phyloP scores from a whole-genome alignment of 257 asterid species.

The Cordia subcordata region DNA sequence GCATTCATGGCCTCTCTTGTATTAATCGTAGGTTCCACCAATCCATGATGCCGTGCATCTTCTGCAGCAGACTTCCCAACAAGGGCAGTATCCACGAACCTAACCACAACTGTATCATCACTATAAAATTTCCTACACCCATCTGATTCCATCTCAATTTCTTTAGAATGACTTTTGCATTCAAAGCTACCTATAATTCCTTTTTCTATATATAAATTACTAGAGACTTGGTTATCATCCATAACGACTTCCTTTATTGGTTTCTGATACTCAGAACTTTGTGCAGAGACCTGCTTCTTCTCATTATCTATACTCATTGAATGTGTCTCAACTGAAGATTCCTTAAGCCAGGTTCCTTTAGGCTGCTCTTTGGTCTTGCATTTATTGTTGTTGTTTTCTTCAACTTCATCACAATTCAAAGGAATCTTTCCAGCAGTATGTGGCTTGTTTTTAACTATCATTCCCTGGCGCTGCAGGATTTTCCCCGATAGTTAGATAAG shows the following conservation, averaged over 20 bases:
- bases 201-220: constrained; percentile 19
- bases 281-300: constrained; percentile 23
- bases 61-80: constrained; percentile 66
- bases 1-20: constrained; percentile 86
- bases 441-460: constrained; percentile 21
- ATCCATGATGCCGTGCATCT: constrained; percentile 89
- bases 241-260: constrained; percentile 16
- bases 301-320: constrained; percentile 16
- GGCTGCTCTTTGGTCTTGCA: constrained; percentile 14
- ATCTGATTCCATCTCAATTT: constrained; percentile 24
- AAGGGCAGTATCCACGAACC: constrained; percentile 65
- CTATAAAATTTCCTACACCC: constrained; percentile 18
- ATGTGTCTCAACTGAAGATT: constrained; percentile 18
- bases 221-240: constrained; percentile 15
- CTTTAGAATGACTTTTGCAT: constrained; percentile 7
- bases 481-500: constrained; percentile 24
- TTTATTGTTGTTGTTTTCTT: constrained; percentile 26
- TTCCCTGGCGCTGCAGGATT: constrained; percentile 39
- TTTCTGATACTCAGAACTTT: constrained; percentile 21
- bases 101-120: constrained; percentile 55
- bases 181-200: constrained; percentile 16
- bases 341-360: constrained; percentile 9
- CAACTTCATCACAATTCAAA: constrained; percentile 17
- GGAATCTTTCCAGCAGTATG: constrained; percentile 10
- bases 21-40: constrained; percentile 83